Evolutionary conservation across 2,329 filamentous ascomycete species (phyloP).

Genomic region (Paraconiothyrium sp.): DNA sequence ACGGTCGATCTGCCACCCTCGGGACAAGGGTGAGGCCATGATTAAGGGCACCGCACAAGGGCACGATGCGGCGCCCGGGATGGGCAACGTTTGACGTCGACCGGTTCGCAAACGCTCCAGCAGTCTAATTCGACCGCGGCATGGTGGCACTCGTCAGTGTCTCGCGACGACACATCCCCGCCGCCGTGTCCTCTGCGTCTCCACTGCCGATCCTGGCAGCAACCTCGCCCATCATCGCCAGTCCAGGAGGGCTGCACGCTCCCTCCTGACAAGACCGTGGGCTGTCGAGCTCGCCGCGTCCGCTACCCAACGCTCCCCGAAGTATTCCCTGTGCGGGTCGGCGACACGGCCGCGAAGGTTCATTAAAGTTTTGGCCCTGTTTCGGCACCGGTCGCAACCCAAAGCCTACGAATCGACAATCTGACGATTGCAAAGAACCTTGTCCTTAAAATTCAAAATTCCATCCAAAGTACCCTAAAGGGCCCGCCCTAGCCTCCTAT

Average conservation of each 20-base stretch:
- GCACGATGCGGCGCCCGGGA: slow-evolving; percentile 9
- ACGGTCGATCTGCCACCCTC: slow-evolving; percentile 10
- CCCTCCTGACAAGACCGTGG: not conserved
- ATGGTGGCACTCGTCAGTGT: slow-evolving; percentile 35
- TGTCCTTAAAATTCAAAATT: slow-evolving; percentile 40
- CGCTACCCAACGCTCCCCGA: slow-evolving; percentile 6
- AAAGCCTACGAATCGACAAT: slow-evolving; percentile 38
- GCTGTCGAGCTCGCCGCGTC: not conserved
- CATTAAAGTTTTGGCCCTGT: slow-evolving; percentile 52
- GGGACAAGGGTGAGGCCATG: slow-evolving; percentile 11
- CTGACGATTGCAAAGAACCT: slow-evolving; percentile 37
- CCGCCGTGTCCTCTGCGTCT: slow-evolving; percentile 8
- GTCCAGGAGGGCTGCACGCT: not conserved
- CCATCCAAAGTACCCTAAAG: slow-evolving; percentile 28
- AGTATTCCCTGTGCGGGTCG: slow-evolving; percentile 34
- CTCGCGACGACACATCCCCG: slow-evolving; percentile 21
- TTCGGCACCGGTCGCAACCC: slow-evolving; percentile 50
- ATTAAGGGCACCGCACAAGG: slow-evolving; percentile 17
- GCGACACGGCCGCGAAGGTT: slow-evolving; percentile 40
- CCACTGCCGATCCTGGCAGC: slow-evolving; percentile 25
- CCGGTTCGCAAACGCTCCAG: slow-evolving; percentile 43
- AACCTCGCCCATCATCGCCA: slow-evolving; percentile 25
- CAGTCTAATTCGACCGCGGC: slow-evolving; percentile 48
- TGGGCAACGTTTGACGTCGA: slow-evolving; percentile 24
- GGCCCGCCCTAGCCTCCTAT: slow-evolving; percentile 29